These are phyloP conservation scores for Xylariaceae sp. DNA, from an alignment of 2,329 filamentous ascomycete genomes.

Conservation along the genomic window DNA sequence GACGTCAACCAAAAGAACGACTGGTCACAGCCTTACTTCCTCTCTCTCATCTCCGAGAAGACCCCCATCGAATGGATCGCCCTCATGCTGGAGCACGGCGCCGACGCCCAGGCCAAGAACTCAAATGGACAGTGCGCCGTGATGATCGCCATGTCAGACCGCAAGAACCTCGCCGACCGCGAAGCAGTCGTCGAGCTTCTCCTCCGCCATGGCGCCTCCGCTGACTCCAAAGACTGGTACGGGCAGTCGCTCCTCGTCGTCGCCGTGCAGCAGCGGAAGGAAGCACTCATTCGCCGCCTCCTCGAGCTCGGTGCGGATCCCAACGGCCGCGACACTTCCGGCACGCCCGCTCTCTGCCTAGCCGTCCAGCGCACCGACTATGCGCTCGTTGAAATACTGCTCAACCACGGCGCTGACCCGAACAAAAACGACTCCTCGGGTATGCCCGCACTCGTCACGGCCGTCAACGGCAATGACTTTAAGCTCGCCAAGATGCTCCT, in stretches of 20 bases:
- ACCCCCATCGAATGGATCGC: not conserved
- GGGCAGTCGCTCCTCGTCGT: slow-evolving; percentile 50
- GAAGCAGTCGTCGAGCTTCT: slow-evolving; percentile 46
- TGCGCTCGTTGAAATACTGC: slow-evolving; percentile 44
- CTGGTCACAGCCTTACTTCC: not conserved
- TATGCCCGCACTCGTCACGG: slow-evolving; percentile 48
- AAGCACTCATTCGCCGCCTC: slow-evolving; percentile 45
- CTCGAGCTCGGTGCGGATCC: slow-evolving; percentile 45
- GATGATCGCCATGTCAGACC: not conserved
- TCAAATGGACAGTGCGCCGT: not conserved
- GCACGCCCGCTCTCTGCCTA: slow-evolving; percentile 48
- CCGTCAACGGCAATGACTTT: slow-evolving; percentile 43
- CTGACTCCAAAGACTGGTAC: slow-evolving; percentile 47
- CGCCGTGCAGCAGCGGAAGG: slow-evolving; percentile 43
- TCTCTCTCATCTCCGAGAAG: not conserved
- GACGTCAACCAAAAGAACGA: not conserved
- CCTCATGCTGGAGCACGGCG: not conserved
- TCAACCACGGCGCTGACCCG: slow-evolving; percentile 45
- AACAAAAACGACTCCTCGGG: slow-evolving; percentile 49
- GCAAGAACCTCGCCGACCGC: slow-evolving; percentile 31
- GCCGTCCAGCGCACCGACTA: slow-evolving; percentile 45
- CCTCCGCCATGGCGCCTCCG: slow-evolving; percentile 43
- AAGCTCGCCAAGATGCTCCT: slow-evolving; percentile 51
- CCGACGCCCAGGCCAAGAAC: not conserved
- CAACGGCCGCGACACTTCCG: slow-evolving; percentile 47